These are phyloP conservation scores for Xylaria sp. DNA, from an alignment of 2,329 filamentous ascomycete genomes.

Conservation along the genomic window DNA sequence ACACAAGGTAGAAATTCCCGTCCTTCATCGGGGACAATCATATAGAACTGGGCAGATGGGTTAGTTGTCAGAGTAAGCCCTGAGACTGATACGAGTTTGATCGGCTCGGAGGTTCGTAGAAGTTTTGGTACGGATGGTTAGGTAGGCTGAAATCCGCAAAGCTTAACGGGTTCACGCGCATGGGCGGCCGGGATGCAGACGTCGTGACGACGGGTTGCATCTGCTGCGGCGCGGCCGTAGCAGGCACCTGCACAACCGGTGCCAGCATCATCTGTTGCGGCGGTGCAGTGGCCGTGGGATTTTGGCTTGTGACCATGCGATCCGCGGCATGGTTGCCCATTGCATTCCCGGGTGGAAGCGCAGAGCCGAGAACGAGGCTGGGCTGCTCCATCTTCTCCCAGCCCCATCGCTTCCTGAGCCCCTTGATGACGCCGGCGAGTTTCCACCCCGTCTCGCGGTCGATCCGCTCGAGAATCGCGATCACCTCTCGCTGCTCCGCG, in stretches of 20 bases:
- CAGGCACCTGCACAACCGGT: slow-evolving; percentile 32
- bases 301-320: slow-evolving; percentile 7
- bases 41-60: neutral
- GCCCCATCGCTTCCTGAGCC: slow-evolving; percentile 78
- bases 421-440: slow-evolving; percentile 71
- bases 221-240: slow-evolving; percentile 34
- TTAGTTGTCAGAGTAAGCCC: slow-evolving; percentile 28
- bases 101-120: slow-evolving; percentile 75
- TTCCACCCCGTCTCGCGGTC: slow-evolving; percentile 79
- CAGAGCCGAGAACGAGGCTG: slow-evolving; percentile 31
- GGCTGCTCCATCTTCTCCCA: slow-evolving; percentile 59
- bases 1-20: no score
- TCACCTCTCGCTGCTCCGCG: slow-evolving; percentile 79
- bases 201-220: slow-evolving; percentile 39
- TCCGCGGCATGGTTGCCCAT: slow-evolving; percentile 30
- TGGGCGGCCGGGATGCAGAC: slow-evolving; percentile 37
- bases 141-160: slow-evolving; percentile 78
- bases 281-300: slow-evolving; percentile 28
- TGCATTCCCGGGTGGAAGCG: slow-evolving; percentile 2
- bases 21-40: no score
- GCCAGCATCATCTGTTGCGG: slow-evolving; percentile 36
- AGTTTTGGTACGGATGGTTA: slow-evolving; percentile 80
- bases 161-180: slow-evolving; percentile 70
- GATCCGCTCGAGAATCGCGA: slow-evolving; percentile 77
- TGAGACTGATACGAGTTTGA: slow-evolving; percentile 39